These are phyloP conservation scores for Fennellomyces sp. DNA, from an alignment of 371 early-diverging fungal species.

Conservation along the genomic window DNA sequence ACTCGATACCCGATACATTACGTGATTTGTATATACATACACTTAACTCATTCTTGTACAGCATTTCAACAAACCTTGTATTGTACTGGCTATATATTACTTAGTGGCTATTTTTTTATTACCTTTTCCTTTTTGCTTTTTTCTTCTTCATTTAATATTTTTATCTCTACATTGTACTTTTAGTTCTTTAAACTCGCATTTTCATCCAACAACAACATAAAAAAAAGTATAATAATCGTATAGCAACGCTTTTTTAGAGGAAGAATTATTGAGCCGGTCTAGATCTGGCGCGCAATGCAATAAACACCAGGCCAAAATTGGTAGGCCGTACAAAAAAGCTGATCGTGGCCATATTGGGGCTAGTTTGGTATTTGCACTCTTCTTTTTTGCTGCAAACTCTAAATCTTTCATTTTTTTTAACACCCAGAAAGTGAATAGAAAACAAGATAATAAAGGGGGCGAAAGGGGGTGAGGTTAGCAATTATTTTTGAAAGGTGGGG, in stretches of 20 bases:
- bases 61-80: no score
- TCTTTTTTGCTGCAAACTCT: background rate
- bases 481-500: background rate
- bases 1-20: constrained; percentile 20
- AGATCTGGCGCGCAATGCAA: background rate
- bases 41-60: background rate
- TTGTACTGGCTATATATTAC: no score
- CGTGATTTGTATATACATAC: background rate
- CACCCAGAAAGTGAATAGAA: background rate
- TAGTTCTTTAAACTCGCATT: no score
- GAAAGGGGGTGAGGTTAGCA: background rate
- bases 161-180: no score
- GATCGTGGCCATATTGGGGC: background rate
- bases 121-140: no score
- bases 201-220: no score
- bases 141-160: no score
- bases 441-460: background rate
- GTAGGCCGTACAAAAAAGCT: background rate
- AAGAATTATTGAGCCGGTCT: background rate
- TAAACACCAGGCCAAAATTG: background rate
- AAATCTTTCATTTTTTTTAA: background rate
- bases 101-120: no score
- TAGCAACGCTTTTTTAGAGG: no score
- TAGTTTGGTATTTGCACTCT: background rate
- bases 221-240: no score